Evolutionary conservation across 805 yeast genomes (phyloP), one percentile per base, ranked within the genome.

Genomic region (Saccharomycopsis sp.): DNA sequence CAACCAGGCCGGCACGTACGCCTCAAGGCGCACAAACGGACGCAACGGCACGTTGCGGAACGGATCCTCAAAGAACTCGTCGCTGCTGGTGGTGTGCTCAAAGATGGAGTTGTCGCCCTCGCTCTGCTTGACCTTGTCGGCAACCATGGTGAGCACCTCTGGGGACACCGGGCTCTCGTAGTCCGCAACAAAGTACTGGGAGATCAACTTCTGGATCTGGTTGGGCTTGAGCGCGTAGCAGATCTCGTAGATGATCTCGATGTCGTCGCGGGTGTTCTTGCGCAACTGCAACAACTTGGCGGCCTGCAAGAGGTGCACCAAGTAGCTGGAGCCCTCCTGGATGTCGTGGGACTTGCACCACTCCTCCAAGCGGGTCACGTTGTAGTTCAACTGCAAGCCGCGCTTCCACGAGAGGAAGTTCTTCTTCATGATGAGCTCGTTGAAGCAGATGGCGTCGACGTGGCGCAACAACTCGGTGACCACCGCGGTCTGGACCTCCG

Each of bases 301-400:
- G 20, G 96, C 92, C 73, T 94, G 98, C 64, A 91, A 79, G 68
- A 94, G 77, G 68, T 91, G 97, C 62, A 85, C 85, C 69, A 94
- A 79, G 67, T 90, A 84, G 44, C 84, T 82, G 2, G 92, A 81
- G 1, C 95, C 96, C 69, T 91, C 97, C 54, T 87, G 87, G 62
- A 94, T 82, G 55, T 87, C 91, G 70, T 92, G 97, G 5, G 90
- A 83, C 75, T 90, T 92, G 73, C 98, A 92, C 99, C 99, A 94
- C 74, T 94, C 99, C 71, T 91, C 97, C 66, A 94, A 79, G 67
- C 98, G 82, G 2, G 99, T 94, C 56, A 91, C 95, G 71, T 94
- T 94, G 75, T 94, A 94, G 71, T 91, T 94, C 73, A 94, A 83
- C 73, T 94, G 99, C 65, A 94, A 79, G 52, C 98, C 98, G 69